These are phyloP conservation scores for Irpex lacteus DNA, from an alignment of 1,284 basidiomycete genomes.

Conservation along the genomic window DNA sequence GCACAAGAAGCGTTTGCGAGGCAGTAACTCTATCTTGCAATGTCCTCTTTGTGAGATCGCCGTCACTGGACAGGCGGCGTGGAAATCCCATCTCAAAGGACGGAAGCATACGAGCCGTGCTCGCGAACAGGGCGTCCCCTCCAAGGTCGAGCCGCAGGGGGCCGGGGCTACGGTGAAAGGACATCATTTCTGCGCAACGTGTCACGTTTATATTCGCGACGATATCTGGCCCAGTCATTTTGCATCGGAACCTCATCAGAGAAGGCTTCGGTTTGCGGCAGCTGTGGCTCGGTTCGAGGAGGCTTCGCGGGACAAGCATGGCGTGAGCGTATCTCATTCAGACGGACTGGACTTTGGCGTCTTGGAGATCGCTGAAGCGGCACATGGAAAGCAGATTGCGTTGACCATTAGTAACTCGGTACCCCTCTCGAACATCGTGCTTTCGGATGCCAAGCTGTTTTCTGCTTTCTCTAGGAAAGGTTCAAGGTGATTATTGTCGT, in stretches of 20 bases:
- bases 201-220: constrained; percentile 8
- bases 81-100: constrained; percentile 4
- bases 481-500: too few species aligned
- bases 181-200: constrained; percentile 10
- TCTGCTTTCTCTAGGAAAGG: too few species aligned
- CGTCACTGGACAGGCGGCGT: not conserved
- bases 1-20: too few species aligned
- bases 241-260: too few species aligned
- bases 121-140: not conserved
- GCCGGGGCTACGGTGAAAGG: constrained; percentile 2
- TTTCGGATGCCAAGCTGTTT: constrained; percentile 35
- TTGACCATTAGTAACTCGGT: constrained; percentile 30
- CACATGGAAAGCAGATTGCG: constrained; percentile 18
- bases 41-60: constrained; percentile 9
- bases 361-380: constrained; percentile 30
- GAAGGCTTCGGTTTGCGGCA: constrained; percentile 10
- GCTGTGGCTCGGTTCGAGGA: constrained; percentile 23
- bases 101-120: not conserved
- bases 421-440: constrained; percentile 26
- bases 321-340: constrained; percentile 20
- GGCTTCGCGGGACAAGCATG: constrained; percentile 23
- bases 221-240: too few species aligned
- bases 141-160: constrained; percentile 9
- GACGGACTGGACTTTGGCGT: constrained; percentile 35
- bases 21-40: too few species aligned